Base-by-base conservation (phyloP, 2,329 filamentous ascomycete genomes). In the Daldinia sp. region DNA sequence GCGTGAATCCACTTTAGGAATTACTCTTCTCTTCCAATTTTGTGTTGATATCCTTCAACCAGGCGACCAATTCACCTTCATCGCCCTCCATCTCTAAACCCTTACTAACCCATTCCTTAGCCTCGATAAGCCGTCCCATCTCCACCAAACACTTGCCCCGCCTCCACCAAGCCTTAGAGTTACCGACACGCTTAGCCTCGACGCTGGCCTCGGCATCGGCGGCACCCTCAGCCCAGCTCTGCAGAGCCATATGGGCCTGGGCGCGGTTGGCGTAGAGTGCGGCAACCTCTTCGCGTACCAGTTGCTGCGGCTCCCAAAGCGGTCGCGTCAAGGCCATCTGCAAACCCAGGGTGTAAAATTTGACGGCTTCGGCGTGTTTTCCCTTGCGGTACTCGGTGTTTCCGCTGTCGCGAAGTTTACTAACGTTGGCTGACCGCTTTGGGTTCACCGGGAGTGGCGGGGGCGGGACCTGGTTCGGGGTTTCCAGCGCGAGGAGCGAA, bases 91-190 rank as follows among this genome's bases (percentile, higher is more conserved):
- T 90, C 83, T 97, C 95, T 64, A 97, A 80, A 0, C 89, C 94
- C 77, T 88, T 86, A 72, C 86, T 87, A 44, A 97, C 86, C 89
- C 94, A 97, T 70, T 90, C 89, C 75, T 85, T 85, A 0, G 94
- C 94, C 87, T 98, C 95, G 62, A 92, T 89, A 76, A 93, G 82
- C 68, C 95, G 82, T 0, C 92, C 92, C 96, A 98, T 98, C 88
- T 99, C 96, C 72, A 91, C 82, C 77, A 98, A 81, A 78, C 93
- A 97, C 82, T 89, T 90, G 9, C 93, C 96, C 69, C 93, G 86
- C 69, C 96, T 86, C 91, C 93, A 98, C 93, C 95, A 98, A 0
- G 90, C 94, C 88, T 98, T 98, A 0, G 93, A 90, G 80, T 99
- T 98, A 42, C 92, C 94, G 46, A 91, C 87, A 72, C 90, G 88